A percentile compares a stretch with the other conserved stretches of the same genome.
phyloP scores from a whole-genome alignment of 345 rosid genomes.

The Pistacia vera region DNA sequence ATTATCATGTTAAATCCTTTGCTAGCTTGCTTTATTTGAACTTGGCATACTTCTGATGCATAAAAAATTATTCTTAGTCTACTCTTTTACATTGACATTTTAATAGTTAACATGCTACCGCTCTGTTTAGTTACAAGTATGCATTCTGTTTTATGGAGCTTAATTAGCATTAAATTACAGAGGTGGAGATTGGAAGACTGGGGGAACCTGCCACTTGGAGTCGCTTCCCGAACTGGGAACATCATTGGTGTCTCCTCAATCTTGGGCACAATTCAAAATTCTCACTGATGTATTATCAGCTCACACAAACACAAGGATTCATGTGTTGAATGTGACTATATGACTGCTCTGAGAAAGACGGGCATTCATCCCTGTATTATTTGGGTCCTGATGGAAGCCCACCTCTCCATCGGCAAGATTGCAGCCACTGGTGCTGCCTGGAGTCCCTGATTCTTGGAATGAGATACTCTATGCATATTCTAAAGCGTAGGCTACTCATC shows the following conservation, averaged over 20 bases:
- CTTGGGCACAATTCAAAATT: conserved; percentile 49
- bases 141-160: conserved; percentile 3
- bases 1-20: not conserved
- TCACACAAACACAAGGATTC: conserved; percentile 37
- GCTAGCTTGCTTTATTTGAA: no score
- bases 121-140: not conserved
- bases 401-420: conserved; percentile 74
- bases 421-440: conserved; percentile 99
- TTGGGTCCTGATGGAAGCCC: conserved; percentile 51
- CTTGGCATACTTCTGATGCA: not conserved
- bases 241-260: conserved; percentile 45
- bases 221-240: conserved; percentile 71
- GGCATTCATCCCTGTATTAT: conserved; percentile 81
- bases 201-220: conserved; percentile 88
- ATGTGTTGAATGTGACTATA: conserved; percentile 67
- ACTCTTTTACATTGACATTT: not conserved
- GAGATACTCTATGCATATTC: conserved; percentile 68
- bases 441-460: conserved; percentile 94
- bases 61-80: not conserved
- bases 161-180: conserved; percentile 34
- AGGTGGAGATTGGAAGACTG: conserved; percentile 91
- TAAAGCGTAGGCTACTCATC: conserved; percentile 39
- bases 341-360: conserved; percentile 82
- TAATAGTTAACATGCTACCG: not conserved
- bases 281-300: conserved; percentile 44